Percentiles rank a stretch among this genome's conserved stretches.
These are phyloP conservation scores for Apophysomyces elegans DNA, from an alignment of 371 early-diverging fungal species.

Conservation along the genomic window DNA sequence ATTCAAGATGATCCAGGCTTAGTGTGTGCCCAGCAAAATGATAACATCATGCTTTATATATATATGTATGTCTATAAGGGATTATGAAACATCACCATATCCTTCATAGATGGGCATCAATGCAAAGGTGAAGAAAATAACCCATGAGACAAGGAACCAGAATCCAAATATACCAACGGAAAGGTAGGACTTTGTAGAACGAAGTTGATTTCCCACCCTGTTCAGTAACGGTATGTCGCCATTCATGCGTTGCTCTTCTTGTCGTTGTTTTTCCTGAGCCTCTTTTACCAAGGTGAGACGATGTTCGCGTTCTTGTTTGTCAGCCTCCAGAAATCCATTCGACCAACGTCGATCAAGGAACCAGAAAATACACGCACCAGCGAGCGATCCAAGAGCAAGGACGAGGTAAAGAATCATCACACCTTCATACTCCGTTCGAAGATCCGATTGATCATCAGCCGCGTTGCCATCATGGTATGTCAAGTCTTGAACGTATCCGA, in stretches of 20 bases:
- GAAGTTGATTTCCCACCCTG: conserved; percentile 34
- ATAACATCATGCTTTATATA: conserved; percentile 11
- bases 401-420: conserved; percentile 49
- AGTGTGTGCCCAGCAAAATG: too few relatives aligned
- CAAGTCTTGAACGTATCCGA: conserved; percentile 57
- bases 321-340: conserved; percentile 47
- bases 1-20: too few relatives aligned
- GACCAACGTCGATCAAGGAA: conserved; percentile 35
- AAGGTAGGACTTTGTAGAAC: conserved; percentile 24
- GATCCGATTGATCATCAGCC: conserved; percentile 33
- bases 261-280: conserved; percentile 32
- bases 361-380: conserved; percentile 34
- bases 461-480: conserved; percentile 49
- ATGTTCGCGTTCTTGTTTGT: conserved; percentile 36
- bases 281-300: conserved; percentile 30
- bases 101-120: conserved; percentile 50
- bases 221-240: conserved; percentile 16
- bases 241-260: conserved; percentile 16
- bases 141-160: conserved; percentile 47
- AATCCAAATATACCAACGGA: conserved; percentile 36
- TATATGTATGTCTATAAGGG: not conserved
- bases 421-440: conserved; percentile 42
- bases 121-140: conserved; percentile 46
- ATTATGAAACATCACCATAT: conserved; percentile 10
- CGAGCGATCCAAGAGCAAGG: conserved; percentile 28